phyloP scores from a whole-genome alignment of 1,139 yeast species.

The Spathaspora sp. region DNA sequence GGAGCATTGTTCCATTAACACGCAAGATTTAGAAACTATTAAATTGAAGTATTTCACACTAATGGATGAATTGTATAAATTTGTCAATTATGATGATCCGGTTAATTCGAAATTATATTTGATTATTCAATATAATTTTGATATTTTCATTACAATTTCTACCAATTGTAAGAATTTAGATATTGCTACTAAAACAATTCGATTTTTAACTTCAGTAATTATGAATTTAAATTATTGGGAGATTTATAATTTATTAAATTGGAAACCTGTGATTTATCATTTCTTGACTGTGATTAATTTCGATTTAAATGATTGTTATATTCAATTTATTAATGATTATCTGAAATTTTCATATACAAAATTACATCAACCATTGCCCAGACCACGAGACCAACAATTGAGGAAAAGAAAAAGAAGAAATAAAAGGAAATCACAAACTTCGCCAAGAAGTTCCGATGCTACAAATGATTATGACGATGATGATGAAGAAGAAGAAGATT shows the following conservation, averaged over 20 bases:
- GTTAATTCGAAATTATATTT: slow-evolving; percentile 33
- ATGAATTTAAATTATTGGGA: slow-evolving; percentile 50
- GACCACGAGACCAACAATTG: slow-evolving; percentile 12
- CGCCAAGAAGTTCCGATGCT: slow-evolving; percentile 11
- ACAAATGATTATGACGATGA: slow-evolving; percentile 6
- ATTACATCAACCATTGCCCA: slow-evolving; percentile 14
- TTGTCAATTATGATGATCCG: slow-evolving; percentile 26
- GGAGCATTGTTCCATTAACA: slow-evolving; percentile 7
- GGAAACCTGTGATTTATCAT: slow-evolving; percentile 48
- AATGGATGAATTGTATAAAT: slow-evolving; percentile 26
- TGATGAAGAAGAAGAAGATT: slow-evolving; percentile 3
- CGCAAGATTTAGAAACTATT: slow-evolving; percentile 18
- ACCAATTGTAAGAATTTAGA: slow-evolving; percentile 31
- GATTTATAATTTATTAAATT: slow-evolving; percentile 38
- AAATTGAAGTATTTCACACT: slow-evolving; percentile 26
- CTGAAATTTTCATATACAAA: slow-evolving; percentile 26
- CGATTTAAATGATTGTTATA: slow-evolving; percentile 42
- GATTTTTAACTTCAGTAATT: slow-evolving; percentile 39
- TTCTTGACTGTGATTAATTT: slow-evolving; percentile 39
- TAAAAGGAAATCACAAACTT: slow-evolving; percentile 7
- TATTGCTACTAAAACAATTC: slow-evolving; percentile 34
- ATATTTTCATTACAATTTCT: slow-evolving; percentile 35
- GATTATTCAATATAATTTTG: slow-evolving; percentile 41
- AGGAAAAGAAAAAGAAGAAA: slow-evolving; percentile 6
- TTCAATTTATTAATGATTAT: slow-evolving; percentile 36